Evolutionary conservation across 495 filamentous ascomycete species (phyloP).

Genomic region (Daldinia childiae): DNA sequence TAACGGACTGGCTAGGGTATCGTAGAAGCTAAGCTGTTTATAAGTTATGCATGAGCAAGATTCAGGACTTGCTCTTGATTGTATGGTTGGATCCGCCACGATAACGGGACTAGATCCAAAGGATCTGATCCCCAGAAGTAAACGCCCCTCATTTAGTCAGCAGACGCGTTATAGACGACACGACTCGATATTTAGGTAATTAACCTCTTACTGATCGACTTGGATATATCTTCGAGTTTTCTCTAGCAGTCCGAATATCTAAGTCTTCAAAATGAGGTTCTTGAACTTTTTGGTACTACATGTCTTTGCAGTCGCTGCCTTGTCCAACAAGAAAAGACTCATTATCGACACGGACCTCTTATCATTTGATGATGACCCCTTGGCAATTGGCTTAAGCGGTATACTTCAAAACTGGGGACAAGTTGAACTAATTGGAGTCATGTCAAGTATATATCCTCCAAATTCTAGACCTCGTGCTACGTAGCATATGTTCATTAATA

Average conservation of each 20-base stretch:
- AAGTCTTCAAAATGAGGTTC: conserved; percentile 16
- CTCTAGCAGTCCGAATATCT: neutral
- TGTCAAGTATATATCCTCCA: conserved; percentile 21
- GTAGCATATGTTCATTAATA: neutral
- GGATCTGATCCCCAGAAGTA: neutral
- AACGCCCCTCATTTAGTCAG: neutral
- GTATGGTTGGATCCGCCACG: no score
- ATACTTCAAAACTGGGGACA: conserved; percentile 31
- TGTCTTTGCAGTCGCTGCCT: neutral
- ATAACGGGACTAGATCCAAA: neutral
- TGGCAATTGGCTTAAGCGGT: conserved; percentile 29
- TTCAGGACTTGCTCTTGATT: no score
- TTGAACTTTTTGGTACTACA: conserved; percentile 3
- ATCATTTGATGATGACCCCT: conserved; percentile 32
- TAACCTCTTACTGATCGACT: no score
- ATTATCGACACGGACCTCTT: conserved; percentile 36
- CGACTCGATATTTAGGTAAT: neutral
- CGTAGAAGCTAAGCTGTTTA: no score
- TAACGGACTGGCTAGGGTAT: no score
- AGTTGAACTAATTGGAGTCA: conserved; percentile 34
- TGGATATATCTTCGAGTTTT: neutral
- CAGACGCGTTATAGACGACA: neutral
- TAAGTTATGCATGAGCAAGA: no score
- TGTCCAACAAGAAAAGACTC: conserved; percentile 24
- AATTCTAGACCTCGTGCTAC: neutral